Evolutionary conservation across 805 yeast genomes (phyloP), one percentile per base, ranked within the genome.

Genomic region (Yarrowia hollandica): DNA sequence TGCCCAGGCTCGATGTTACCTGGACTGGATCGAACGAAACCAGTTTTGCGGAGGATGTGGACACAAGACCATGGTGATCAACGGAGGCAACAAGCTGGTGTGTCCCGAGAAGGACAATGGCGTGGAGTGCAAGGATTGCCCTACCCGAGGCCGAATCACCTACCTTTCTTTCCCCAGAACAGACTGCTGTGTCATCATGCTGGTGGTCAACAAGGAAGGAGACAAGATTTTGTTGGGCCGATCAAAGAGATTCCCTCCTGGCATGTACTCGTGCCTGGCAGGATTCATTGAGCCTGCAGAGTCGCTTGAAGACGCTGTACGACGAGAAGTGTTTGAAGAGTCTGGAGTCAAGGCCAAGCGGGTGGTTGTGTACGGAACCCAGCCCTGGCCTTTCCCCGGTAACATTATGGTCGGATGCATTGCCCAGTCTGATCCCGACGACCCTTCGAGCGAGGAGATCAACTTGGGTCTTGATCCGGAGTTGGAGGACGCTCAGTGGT

Each of bases 361-460:
- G 3, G 86, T 92, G 25, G 72, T 77, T 55, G 78, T 92, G 57
- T 72, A 85, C 19, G 77, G 83, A 65, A 81, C 94, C 11, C 98
- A 92, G 73, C 98, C 99, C 3, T 92, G 99, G 99, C 99, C 99
- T 15, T 92, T 84, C 71, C 98, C 98, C 1, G 90, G 89, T 0
- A 90, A 86, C 69, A 72, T 92, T 66, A 92, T 92, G 98, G 80
- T 92, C 64, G 98, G 98, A 9, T 91, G 97, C 71, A 70, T 90
- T 59, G 97, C 80, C 30, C 94, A 89, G n/a, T 80, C 83, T 67
- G 81, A 86, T 63, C 70, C 66, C 4, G 83, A 84, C 66, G 92
- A 86, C 66, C 68, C 62, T 6, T 1, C 8, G 5, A 30, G 60
- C 10, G 64, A 62, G 4, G 68, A 64, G 31, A 84, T 91, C 63